Evolutionary conservation across 306 rosid species (phyloP), one percentile per base, ranked within the genome.

Genomic region (Glycine latifolia): DNA sequence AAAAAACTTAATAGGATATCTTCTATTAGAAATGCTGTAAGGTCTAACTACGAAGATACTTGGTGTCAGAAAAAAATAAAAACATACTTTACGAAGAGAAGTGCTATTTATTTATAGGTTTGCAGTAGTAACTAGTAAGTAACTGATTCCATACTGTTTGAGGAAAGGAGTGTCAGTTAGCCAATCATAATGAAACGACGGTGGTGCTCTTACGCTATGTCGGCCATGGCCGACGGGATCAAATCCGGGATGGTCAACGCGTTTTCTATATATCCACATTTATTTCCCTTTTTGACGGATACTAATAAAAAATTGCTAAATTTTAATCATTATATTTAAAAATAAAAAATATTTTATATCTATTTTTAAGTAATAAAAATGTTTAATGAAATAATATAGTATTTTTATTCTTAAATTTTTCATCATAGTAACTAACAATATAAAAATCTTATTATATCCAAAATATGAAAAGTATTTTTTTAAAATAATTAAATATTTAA

Each of bases 201-300:
- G 75, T 66, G 80, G 46, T 75, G 10, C 52, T 81, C 41, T 37
- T 26, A 26, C 31, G 41, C 53, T 39, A 26, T 81, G 85, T 81
- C 81, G 70, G 71, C 71, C 3, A 39, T 39, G 43, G 7, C 44
- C 44, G 44, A 39, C 7, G 44, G 44, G 44, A 39, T 39, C 44
- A 39, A 39, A 39, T 39, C 44, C 44, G 7, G 39, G 6, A 11
- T 43, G 17, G 58, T 70, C 77, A 70, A 58, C 77, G 83, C 83
- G 70, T 47, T 79, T 79, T 33, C 44, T n/a, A 49, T 73, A 47
- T 43, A 4, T 14, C 4, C 14, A 75, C 44, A n/a, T 46, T 39
- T 39, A 39, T 39, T 39, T 39, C 44, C 44, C 44, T 35, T 35
- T 35, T 3, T 35, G 39, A 35, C 39, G 3, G 4, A 39, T 39